These are phyloP conservation scores for Pichia exigua DNA, from an alignment of 805 yeast genomes.

Conservation along the genomic window DNA sequence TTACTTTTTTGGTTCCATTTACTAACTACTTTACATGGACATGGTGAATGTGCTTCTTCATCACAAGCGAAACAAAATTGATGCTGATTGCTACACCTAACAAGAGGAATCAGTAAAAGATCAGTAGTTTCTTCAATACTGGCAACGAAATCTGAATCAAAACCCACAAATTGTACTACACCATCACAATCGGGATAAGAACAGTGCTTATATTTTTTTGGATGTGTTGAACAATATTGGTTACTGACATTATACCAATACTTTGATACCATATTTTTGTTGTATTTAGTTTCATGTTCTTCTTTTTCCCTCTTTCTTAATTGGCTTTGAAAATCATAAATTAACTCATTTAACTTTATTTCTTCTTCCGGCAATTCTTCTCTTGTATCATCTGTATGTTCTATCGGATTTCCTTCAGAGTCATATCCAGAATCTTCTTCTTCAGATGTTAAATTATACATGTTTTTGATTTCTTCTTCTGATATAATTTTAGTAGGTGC, in stretches of 20 bases:
- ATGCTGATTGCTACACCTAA: conserved; percentile 57
- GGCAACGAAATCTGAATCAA: conserved; percentile 24
- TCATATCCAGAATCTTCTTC: conserved; percentile 3
- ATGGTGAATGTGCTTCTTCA: conserved; percentile 69
- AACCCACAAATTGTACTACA: conserved; percentile 36
- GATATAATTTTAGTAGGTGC: conserved; percentile 3
- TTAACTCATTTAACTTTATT: not conserved
- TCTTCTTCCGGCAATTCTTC: not conserved
- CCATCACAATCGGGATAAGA: conserved; percentile 75
- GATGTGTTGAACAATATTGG: conserved; percentile 44
- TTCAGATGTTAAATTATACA: conserved; percentile 11
- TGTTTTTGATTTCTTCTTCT: conserved; percentile 17
- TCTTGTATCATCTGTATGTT: not conserved
- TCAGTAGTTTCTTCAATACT: conserved; percentile 21
- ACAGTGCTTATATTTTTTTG: conserved; percentile 57
- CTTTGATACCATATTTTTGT: conserved; percentile 27
- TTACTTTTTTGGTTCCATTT: conserved; percentile 72
- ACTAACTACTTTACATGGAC: conserved; percentile 64
- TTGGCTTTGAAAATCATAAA: conserved; percentile 20
- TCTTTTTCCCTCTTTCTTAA: conserved; percentile 15
- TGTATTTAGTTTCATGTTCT: conserved; percentile 19
- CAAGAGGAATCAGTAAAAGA: conserved; percentile 48
- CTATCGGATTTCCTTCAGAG: conserved; percentile 1
- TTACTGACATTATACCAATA: conserved; percentile 38
- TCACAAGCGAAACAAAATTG: conserved; percentile 73